Evolutionary conservation across 2,329 filamentous ascomycete species (phyloP), one percentile per base, ranked within the genome.

Genomic region (Chaetomium sp.): DNA sequence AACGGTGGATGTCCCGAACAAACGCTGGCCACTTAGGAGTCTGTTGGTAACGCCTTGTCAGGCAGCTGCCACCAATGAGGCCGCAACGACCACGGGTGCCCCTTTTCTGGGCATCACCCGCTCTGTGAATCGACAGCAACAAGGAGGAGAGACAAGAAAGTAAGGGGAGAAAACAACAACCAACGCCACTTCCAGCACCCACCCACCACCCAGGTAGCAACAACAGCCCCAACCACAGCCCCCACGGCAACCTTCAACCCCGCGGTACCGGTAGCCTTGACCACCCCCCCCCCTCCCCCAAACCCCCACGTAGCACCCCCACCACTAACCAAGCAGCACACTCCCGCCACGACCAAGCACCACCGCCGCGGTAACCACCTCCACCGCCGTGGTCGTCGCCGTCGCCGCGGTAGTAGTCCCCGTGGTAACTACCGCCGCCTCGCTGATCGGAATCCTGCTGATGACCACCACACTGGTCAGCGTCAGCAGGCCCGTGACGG

Each of bases 401-500:
- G 35, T 19, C 16, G 13, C 12, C 16, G 3, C 35, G 4, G 35
- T 16, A 19, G 3, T 4, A 38, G n/a, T n/a, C n/a, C n/a, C 13
- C 13, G 13, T 21, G 1, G 25, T 2, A 10, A n/a, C 13, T 19
- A 3, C 5, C 50, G 5, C 16, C 25, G 50, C 29, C 50, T 16
- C 50, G 1, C 16, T 10, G 3, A 27, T 13, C 25, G 25, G 12
- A 16, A 2, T n/a, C 6, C 16, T 16, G 21, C 8, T 42, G 1
- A 60, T 35, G 5, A 57, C 42, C 53, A 62, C 60, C 6, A 62
- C 60, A 19, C 29, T 62, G 2, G 53, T 62, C 2, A 50, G 29
- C 16, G 53, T 51, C 42, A 42, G 21, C 29, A 57, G 16, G 12
- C 60, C 60, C 29, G 60, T 62, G 42, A 62, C 42, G 3, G 60